A percentile compares a stretch with the other conserved stretches of the same genome.
These are phyloP conservation scores for Mortierella sp. DNA, from an alignment of 371 early-diverging fungal species.

Conservation along the genomic window DNA sequence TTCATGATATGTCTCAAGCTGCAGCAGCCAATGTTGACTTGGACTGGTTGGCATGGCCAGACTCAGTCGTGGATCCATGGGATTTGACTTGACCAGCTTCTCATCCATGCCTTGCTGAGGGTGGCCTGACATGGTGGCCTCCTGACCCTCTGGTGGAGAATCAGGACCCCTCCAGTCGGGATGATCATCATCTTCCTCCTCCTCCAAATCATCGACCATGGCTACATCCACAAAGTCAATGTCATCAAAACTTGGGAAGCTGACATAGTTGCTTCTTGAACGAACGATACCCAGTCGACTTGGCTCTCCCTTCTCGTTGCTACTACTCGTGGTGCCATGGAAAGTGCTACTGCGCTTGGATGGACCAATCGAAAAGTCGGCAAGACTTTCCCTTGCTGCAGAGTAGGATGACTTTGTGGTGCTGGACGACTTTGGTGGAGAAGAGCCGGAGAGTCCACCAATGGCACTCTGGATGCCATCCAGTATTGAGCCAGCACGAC, in stretches of 20 bases:
- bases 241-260: slow-evolving; percentile 54
- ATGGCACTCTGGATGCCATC: slow-evolving; percentile 52
- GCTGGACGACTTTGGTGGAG: slow-evolving; percentile 12
- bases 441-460: slow-evolving; percentile 14
- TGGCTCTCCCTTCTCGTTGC: neutral
- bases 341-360: slow-evolving; percentile 23
- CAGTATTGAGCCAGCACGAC: slow-evolving; percentile 45
- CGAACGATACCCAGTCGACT: slow-evolving; percentile 24
- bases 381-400: slow-evolving; percentile 41
- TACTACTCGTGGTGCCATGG: neutral
- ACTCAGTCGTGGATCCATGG: neutral
- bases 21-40: slow-evolving; percentile 46
- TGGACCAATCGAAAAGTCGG: slow-evolving; percentile 43
- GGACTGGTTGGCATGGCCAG: slow-evolving; percentile 42
- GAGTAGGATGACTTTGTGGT: slow-evolving; percentile 30
- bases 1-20: slow-evolving; percentile 43
- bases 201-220: slow-evolving; percentile 42
- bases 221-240: slow-evolving; percentile 50
- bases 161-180: slow-evolving; percentile 35
- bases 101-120: slow-evolving; percentile 9
- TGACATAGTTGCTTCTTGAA: slow-evolving; percentile 51
- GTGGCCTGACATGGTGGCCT: slow-evolving; percentile 1
- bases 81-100: slow-evolving; percentile 5
- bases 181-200: slow-evolving; percentile 42
- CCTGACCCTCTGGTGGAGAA: slow-evolving; percentile 34